Conservation (phyloP, 1,139 yeast species). For the Starmera stellimalicola region DNA sequence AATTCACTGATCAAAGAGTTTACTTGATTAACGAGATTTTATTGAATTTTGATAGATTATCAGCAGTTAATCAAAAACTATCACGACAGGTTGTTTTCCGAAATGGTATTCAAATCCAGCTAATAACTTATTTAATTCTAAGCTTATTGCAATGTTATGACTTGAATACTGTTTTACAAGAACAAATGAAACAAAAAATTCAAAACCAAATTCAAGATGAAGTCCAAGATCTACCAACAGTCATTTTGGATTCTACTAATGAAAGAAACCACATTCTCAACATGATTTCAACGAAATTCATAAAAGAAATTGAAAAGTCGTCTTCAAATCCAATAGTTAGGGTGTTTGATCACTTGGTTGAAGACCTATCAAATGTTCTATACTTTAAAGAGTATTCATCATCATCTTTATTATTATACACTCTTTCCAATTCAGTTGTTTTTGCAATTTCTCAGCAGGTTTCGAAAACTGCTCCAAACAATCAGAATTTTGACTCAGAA, state of each 20-base stretch:
- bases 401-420: constrained; percentile 37
- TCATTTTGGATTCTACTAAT: not conserved
- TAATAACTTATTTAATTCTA: constrained; percentile 36
- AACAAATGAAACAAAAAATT: not conserved
- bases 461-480: constrained; percentile 18
- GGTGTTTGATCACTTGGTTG: constrained; percentile 40
- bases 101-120: constrained; percentile 39
- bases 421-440: constrained; percentile 34
- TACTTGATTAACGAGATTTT: constrained; percentile 54
- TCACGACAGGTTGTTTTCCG: constrained; percentile 36
- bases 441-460: constrained; percentile 23
- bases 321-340: constrained; percentile 29
- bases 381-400: constrained; percentile 54
- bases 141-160: constrained; percentile 23
- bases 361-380: constrained; percentile 44
- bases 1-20: constrained; percentile 40
- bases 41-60: constrained; percentile 38
- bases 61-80: constrained; percentile 28
- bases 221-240: not conserved
- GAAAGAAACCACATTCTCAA: constrained; percentile 13
- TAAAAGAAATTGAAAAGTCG: constrained; percentile 28
- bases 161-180: not conserved
- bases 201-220: not conserved
- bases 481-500: not conserved
- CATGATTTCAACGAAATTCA: constrained; percentile 31